These are phyloP conservation scores for Fonsecaea monophora DNA, from an alignment of 2,329 filamentous ascomycete species.

Conservation along the genomic window DNA sequence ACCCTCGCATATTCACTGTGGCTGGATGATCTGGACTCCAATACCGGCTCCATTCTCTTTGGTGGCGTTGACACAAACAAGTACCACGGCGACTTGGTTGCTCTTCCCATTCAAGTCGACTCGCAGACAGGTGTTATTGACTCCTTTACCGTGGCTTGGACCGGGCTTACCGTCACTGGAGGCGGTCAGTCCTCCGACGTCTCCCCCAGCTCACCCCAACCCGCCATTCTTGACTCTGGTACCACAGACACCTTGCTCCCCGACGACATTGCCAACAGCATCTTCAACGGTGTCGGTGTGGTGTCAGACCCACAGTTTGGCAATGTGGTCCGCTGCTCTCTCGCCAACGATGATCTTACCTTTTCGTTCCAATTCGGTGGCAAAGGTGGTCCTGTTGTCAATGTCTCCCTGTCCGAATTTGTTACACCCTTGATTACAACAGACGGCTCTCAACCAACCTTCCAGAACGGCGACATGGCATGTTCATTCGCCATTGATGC, in stretches of 20 bases:
- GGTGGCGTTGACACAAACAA: constrained; percentile 81
- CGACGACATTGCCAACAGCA: constrained; percentile 60
- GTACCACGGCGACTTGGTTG: constrained; percentile 68
- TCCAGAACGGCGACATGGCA: constrained; percentile 61
- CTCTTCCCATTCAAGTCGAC: constrained; percentile 62
- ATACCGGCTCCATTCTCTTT: constrained; percentile 75
- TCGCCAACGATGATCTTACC: constrained; percentile 52
- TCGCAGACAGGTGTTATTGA: constrained; percentile 61
- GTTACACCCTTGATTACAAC: constrained; percentile 63
- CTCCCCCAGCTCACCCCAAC: constrained; percentile 44
- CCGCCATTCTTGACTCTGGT: constrained; percentile 75
- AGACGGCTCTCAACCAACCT: constrained; percentile 57
- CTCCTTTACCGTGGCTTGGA: constrained; percentile 55
- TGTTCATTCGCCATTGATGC: constrained; percentile 74
- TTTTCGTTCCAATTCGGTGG: constrained; percentile 61
- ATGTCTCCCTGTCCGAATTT: constrained; percentile 58
- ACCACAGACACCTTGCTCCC: constrained; percentile 76
- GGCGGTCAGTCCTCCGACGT: constrained; percentile 47
- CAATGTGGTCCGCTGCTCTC: constrained; percentile 50
- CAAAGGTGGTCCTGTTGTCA: constrained; percentile 45
- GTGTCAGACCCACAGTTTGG: constrained; percentile 49
- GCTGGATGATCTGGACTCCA: constrained; percentile 61
- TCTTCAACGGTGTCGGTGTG: constrained; percentile 65
- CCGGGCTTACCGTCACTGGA: constrained; percentile 40
- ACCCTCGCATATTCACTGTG: constrained; percentile 52